These are phyloP conservation scores for Lactifluus subvellereus DNA, from an alignment of 768 basidiomycete species.

Conservation along the genomic window DNA sequence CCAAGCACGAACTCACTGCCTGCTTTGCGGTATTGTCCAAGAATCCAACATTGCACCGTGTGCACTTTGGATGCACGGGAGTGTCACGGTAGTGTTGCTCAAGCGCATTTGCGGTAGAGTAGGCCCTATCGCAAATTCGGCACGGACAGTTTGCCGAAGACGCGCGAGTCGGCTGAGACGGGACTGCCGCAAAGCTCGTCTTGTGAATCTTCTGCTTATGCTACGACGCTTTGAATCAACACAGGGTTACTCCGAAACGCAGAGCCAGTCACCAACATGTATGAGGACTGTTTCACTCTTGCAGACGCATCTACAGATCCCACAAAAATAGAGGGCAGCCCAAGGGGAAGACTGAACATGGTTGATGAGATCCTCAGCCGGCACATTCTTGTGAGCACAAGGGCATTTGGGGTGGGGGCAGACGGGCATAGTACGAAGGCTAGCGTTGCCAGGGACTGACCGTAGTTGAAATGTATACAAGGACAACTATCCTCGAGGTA, in stretches of 20 bases:
- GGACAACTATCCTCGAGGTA: conserved; percentile 9
- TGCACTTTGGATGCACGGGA: conserved; percentile 42
- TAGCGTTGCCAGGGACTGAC: background rate
- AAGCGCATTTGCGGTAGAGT: conserved; percentile 26
- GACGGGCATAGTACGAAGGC: conserved; percentile 13
- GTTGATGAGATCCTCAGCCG: conserved; percentile 8
- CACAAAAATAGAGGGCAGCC: conserved; percentile 19
- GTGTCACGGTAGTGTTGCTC: conserved; percentile 46
- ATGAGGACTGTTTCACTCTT: conserved; percentile 15
- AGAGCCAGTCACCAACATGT: conserved; percentile 5
- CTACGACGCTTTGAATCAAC: conserved; percentile 4
- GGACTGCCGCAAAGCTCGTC: background rate
- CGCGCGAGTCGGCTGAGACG: background rate
- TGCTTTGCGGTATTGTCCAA: conserved; percentile 32
- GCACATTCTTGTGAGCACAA: conserved; percentile 17
- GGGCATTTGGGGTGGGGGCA: conserved; percentile 22
- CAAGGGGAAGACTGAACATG: conserved; percentile 22
- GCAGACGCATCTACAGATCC: conserved; percentile 22
- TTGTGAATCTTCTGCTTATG: conserved; percentile 21
- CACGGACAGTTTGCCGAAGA: background rate
- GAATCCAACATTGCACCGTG: conserved; percentile 40
- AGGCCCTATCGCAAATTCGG: conserved; percentile 5
- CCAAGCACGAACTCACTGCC: conserved; percentile 30
- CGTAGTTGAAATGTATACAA: background rate
- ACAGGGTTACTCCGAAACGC: background rate